A percentile compares a stretch with the other conserved stretches of the same genome.
Conservation (phyloP, 192 early-diverging fungal genomes). For the Coemansia sp. region DNA sequence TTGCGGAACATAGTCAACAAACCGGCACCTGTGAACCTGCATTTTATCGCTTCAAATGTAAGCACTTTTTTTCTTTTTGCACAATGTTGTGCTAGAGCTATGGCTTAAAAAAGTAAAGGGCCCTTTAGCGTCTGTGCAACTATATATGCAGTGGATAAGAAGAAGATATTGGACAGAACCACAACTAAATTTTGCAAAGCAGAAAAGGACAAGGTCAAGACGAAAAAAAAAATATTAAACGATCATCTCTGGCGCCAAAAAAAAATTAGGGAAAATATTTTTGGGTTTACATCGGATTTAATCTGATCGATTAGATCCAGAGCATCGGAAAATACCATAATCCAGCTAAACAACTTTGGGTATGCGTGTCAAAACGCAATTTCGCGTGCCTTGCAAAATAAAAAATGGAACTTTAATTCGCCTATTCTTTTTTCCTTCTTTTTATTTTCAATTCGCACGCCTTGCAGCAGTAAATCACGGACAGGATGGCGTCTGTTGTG, state of each 20-base stretch:
- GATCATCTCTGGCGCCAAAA: not conserved
- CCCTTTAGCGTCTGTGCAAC: no score
- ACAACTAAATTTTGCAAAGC: not conserved
- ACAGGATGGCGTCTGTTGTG: slow-evolving; percentile 46
- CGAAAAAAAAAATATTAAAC: not conserved
- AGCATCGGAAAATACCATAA: not conserved
- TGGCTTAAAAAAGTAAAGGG: no score
- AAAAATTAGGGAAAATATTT: not conserved
- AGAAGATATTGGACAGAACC: not conserved
- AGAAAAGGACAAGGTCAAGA: slow-evolving; percentile 3
- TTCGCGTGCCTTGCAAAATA: not conserved
- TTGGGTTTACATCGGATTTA: not conserved
- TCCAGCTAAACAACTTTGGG: not conserved
- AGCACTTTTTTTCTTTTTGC: not conserved
- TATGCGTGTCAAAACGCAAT: not conserved
- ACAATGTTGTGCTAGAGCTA: not conserved
- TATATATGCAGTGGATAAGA: not conserved
- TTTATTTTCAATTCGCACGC: slow-evolving; percentile 1
- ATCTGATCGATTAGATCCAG: not conserved
- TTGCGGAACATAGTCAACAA: slow-evolving; percentile 83
- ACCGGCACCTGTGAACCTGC: slow-evolving; percentile 84
- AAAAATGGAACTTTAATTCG: no score
- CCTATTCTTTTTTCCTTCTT: no score
- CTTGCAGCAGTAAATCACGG: not conserved
- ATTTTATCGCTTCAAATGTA: slow-evolving; percentile 29